phyloP scores from a whole-genome alignment of 2,329 filamentous ascomycete species.

The Calonectria pauciramosa region DNA sequence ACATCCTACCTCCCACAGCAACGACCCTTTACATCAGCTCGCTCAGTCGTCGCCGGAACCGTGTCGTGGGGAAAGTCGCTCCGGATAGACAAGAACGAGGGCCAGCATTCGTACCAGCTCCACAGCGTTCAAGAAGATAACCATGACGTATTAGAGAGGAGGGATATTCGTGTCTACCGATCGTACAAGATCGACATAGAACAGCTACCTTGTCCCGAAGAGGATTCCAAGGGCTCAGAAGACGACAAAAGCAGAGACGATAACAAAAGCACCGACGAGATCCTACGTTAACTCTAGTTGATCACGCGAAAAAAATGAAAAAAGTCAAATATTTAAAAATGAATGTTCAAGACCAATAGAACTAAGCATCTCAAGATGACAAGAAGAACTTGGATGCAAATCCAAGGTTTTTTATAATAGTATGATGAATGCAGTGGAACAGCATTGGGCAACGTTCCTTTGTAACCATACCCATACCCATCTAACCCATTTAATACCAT shows the following conservation, averaged over 20 bases:
- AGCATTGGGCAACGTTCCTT: background rate
- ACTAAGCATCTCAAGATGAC: background rate
- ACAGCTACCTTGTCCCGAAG: background rate
- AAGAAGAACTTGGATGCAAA: background rate
- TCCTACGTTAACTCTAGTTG: background rate
- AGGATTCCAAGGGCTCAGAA: background rate
- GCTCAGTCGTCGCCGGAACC: background rate
- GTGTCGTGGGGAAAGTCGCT: slow-evolving; percentile 2
- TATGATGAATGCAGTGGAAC: background rate
- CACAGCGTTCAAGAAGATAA: background rate
- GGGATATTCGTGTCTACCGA: background rate
- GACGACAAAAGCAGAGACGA: slow-evolving; percentile 6
- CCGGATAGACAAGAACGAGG: slow-evolving; percentile 5
- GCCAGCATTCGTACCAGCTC: slow-evolving; percentile 1
- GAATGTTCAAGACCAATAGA: background rate
- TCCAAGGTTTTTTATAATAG: background rate
- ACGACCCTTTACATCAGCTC: background rate
- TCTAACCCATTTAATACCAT: background rate
- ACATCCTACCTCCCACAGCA: slow-evolving; percentile 10
- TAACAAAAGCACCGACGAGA: slow-evolving; percentile 1
- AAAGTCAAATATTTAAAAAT: background rate
- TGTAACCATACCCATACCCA: background rate
- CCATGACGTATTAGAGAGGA: background rate
- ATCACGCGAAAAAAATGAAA: background rate
- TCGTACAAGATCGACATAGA: slow-evolving; percentile 14